Evolutionary conservation across 1,139 yeast genomes (phyloP).

Genomic region (Pichia sp.): DNA sequence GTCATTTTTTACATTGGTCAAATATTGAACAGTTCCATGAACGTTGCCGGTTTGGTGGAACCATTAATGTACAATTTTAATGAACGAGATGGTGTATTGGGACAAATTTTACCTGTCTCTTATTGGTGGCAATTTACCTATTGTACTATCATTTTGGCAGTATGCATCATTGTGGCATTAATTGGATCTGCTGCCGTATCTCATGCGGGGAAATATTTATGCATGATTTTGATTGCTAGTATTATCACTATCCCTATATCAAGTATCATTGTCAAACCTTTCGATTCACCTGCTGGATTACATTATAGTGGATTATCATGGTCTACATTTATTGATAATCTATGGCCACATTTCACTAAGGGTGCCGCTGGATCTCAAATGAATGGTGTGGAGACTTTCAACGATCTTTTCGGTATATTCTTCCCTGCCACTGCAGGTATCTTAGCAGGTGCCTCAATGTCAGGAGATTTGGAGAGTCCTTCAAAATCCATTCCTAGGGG

Average conservation of each 20-base stretch:
- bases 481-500: constrained; percentile 87
- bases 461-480: constrained; percentile 86
- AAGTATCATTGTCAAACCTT: constrained; percentile 55
- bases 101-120: constrained; percentile 49
- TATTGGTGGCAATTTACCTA: constrained; percentile 44
- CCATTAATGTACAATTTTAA: constrained; percentile 68
- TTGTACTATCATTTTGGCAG: constrained; percentile 47
- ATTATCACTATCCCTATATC: constrained; percentile 83
- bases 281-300: constrained; percentile 41
- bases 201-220: constrained; percentile 71
- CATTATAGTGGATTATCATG: constrained; percentile 69
- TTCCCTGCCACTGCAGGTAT: constrained; percentile 99
- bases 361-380: constrained; percentile 89
- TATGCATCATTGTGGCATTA: constrained; percentile 72
- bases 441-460: constrained; percentile 98
- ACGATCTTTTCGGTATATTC: constrained; percentile 84
- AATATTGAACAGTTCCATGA: constrained; percentile 65
- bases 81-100: constrained; percentile 46
- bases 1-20: constrained; percentile 72
- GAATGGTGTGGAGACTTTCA: constrained; percentile 62
- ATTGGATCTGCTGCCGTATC: constrained; percentile 83
- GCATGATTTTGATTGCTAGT: constrained; percentile 60
- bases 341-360: constrained; percentile 71
- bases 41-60: constrained; percentile 74
- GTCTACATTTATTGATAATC: constrained; percentile 55